Evolutionary conservation across 2,329 filamentous ascomycete species (phyloP).

Genomic region (Rhytidhysteron rufulum): DNA sequence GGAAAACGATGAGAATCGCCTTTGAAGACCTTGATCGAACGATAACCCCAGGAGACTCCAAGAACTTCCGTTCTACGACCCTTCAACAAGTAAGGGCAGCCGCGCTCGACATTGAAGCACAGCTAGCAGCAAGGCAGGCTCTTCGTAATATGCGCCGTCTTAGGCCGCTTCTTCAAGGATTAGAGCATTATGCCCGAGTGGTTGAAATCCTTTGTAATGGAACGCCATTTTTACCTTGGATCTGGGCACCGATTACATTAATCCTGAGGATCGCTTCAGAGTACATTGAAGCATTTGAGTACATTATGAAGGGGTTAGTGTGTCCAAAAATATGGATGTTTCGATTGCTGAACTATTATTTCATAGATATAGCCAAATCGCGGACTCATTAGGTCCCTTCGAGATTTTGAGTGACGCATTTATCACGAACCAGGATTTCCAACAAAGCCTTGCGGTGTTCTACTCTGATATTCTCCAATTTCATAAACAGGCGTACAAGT

Average conservation of each 20-base stretch:
- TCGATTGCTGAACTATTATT: too few species aligned
- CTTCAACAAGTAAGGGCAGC: conserved; percentile 37
- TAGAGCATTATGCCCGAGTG: conserved; percentile 41
- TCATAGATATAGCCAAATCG: conserved; percentile 39
- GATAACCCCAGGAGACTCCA: conserved; percentile 11
- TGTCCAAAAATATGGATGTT: too few species aligned
- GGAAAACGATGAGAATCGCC: too few species aligned
- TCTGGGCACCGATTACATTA: conserved; percentile 33
- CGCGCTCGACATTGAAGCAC: conserved; percentile 37
- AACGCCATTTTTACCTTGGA: conserved; percentile 44
- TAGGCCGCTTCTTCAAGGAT: conserved; percentile 37
- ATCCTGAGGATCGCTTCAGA: conserved; percentile 24
- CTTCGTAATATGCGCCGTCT: conserved; percentile 46
- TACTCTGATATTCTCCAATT: conserved; percentile 50
- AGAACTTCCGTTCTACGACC: conserved; percentile 26
- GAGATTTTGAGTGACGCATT: conserved; percentile 30
- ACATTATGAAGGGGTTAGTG: conserved; percentile 37
- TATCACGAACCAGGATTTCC: conserved; percentile 30
- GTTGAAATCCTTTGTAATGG: conserved; percentile 47
- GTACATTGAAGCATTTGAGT: conserved; percentile 41
- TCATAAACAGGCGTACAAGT: conserved; percentile 46
- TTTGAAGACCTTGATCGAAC: conserved; percentile 18
- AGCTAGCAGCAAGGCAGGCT: conserved; percentile 34
- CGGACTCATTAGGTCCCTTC: conserved; percentile 38
- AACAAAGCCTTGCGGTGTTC: conserved; percentile 40